Conservation (phyloP, 306 rosid genomes). For the Prunus persica region Prunus_persica_NCBIv2 NC_034012.1:24448501-24449000, state of each 20-base stretch:
- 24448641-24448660: constrained; percentile 8
- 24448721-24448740: constrained; percentile 8
- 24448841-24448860: neutral
- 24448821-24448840: neutral
- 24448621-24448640: neutral
- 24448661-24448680: neutral
- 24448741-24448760: constrained; percentile 2
- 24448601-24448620: neutral
- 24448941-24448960: neutral
- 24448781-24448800: neutral
- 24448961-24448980: neutral
- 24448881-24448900: too few relatives aligned
- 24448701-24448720: constrained; percentile 17
- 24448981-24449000: too few relatives aligned
- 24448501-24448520: too few relatives aligned
- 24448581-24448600: constrained; percentile 14
- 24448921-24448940: neutral
- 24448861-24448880: too few relatives aligned
- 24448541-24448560: constrained; percentile 21
- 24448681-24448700: constrained; percentile 3
- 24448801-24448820: neutral
- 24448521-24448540: too few relatives aligned
- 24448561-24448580: constrained; percentile 19
- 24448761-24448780: neutral
- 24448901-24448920: neutral